Percentiles rank a stretch among this genome's conserved stretches.
These are phyloP conservation scores for Lenwebbia sp. DNA, from an alignment of 345 rosid species.

Conservation along the genomic window DNA sequence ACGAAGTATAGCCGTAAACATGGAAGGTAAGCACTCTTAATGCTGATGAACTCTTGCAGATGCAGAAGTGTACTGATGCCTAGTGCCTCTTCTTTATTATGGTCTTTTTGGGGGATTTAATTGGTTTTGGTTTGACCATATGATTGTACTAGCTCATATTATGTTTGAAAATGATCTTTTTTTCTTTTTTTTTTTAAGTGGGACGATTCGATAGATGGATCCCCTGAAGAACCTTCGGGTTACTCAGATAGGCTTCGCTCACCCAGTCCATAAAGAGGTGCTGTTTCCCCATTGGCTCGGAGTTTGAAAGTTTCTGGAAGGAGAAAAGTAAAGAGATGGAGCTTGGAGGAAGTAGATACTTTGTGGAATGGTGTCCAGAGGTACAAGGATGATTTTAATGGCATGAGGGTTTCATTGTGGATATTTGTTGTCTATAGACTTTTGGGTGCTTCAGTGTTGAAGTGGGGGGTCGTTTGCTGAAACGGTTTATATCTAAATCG, in stretches of 20 bases:
- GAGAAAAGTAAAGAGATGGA: conserved; percentile 30
- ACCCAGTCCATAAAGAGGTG: conserved; percentile 1
- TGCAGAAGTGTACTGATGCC: too few relatives aligned
- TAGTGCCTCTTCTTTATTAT: too few relatives aligned
- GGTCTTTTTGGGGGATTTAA: too few relatives aligned
- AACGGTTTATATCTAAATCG: not conserved
- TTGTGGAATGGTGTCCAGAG: conserved; percentile 21
- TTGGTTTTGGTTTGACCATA: too few relatives aligned
- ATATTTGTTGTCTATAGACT: too few relatives aligned
- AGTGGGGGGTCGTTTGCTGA: not conserved
- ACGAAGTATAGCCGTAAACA: too few relatives aligned
- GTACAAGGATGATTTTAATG: conserved; percentile 5
- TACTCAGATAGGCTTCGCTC: not conserved
- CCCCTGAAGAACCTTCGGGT: conserved; percentile 10
- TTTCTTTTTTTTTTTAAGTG: conserved; percentile 18
- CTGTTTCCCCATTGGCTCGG: too few relatives aligned
- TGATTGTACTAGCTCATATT: too few relatives aligned
- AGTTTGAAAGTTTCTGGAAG: conserved; percentile 5
- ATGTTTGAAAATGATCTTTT: not conserved
- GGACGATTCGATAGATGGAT: conserved; percentile 27
- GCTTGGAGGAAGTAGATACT: conserved; percentile 39
- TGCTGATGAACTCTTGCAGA: too few relatives aligned
- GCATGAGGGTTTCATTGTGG: too few relatives aligned
- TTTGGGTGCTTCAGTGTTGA: too few relatives aligned
- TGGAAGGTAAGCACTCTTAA: too few relatives aligned